These are phyloP conservation scores for Hypoxylon sp. DNA, from an alignment of 2,329 filamentous ascomycete species.

Conservation along the genomic window DNA sequence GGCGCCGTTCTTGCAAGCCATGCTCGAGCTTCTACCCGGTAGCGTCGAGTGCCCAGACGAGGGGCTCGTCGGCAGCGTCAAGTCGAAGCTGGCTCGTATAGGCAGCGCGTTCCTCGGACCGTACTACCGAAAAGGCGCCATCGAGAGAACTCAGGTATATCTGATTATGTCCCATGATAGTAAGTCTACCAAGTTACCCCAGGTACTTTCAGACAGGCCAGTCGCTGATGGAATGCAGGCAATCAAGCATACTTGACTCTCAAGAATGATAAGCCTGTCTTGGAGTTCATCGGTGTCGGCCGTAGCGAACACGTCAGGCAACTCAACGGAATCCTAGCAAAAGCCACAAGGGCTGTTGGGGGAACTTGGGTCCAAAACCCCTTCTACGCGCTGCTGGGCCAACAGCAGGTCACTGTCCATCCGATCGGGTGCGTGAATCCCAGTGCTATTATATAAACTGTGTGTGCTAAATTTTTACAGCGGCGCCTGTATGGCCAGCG, in stretches of 20 bases:
- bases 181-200: conserved; percentile 39
- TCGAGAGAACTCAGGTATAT: conserved; percentile 69
- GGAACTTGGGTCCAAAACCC: conserved; percentile 68
- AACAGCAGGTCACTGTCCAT: conserved; percentile 70
- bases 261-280: conserved; percentile 64
- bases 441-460: not conserved
- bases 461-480: conserved; percentile 44
- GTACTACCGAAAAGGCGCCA: conserved; percentile 61
- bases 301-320: conserved; percentile 62
- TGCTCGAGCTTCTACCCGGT: conserved; percentile 63
- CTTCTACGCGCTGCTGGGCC: conserved; percentile 62
- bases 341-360: conserved; percentile 64
- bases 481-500: conserved; percentile 68
- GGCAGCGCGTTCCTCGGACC: conserved; percentile 66
- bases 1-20: conserved; percentile 61
- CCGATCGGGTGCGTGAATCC: conserved; percentile 61
- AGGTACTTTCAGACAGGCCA: conserved; percentile 6
- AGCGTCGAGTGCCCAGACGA: conserved; percentile 51
- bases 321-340: conserved; percentile 60
- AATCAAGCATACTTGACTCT: conserved; percentile 68
- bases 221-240: conserved; percentile 44
- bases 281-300: conserved; percentile 67
- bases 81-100: conserved; percentile 56
- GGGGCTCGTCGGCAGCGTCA: conserved; percentile 52
- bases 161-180: conserved; percentile 73